These are phyloP conservation scores for Oenanthe sinensis DNA, from an alignment of 129 eudicot genomes.

Conservation along the genomic window DNA sequence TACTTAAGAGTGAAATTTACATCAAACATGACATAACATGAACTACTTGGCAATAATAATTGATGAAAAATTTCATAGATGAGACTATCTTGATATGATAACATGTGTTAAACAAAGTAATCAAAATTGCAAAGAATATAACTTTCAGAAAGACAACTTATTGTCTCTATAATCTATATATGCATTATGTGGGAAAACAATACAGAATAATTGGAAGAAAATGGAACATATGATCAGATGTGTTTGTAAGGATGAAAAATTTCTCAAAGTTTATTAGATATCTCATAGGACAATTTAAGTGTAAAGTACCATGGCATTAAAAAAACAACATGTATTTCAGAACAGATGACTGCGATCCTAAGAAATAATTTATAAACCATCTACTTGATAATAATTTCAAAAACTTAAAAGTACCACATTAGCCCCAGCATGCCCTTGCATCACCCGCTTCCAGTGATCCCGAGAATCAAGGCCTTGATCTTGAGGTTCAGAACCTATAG, in stretches of 20 bases:
- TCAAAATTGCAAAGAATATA: not conserved
- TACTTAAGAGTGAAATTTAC: not conserved
- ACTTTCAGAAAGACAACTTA: not conserved
- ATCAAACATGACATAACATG: not conserved
- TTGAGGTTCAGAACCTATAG: conserved; percentile 99
- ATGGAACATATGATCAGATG: not conserved
- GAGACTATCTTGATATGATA: not conserved
- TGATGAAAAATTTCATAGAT: not conserved
- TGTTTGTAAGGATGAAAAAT: not conserved
- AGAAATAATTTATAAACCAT: not conserved
- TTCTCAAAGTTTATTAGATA: not conserved
- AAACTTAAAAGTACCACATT: conserved; percentile 53
- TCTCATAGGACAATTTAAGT: not conserved
- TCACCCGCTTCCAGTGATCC: conserved; percentile 96
- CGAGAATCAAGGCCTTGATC: conserved; percentile 92
- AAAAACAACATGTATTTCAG: too few relatives aligned
- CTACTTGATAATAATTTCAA: not conserved
- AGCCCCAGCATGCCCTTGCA: conserved; percentile 99
- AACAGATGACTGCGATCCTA: not conserved
- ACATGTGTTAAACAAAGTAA: not conserved
- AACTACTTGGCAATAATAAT: not conserved
- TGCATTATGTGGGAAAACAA: not conserved
- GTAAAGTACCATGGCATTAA: not conserved
- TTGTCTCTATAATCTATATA: not conserved
- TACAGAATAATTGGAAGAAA: not conserved